Base-by-base conservation (phyloP, 345 rosid genomes). In the Capsella bursapastoris region DNA sequence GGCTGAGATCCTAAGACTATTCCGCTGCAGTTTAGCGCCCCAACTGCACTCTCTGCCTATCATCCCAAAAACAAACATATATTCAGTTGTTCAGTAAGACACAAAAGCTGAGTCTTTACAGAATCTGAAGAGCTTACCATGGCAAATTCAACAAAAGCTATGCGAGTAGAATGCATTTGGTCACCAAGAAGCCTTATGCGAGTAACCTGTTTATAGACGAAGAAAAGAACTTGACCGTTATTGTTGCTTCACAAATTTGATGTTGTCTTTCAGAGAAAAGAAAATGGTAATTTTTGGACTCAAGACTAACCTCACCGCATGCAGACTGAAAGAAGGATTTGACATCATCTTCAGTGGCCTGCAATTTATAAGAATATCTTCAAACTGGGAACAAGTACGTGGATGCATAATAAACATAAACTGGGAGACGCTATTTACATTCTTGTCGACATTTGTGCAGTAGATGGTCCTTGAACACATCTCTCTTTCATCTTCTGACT, bases 401-500 rank as follows among this genome's bases (percentile, higher is more conserved):
- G 35, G 34, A 27, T 43, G 48, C 8, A 7, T 40, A 3, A 12
- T 4, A 52, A 8, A 44, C 15, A 44, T 16, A n/a, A n/a, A 56
- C 51, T 22, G 3, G 8, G 31, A 6, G 9, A 12, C 14, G 14
- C 25, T 13, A 6, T 53, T 70, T 78, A 88, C 98, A 90, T 87
- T 87, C 77, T 86, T 92, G 80, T 88, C 98, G 7, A 92, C 86
- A 73, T 92, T 90, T 78, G 98, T 92, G 84, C 98, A 92, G 63
- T 92, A 92, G 52, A 92, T 85, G 12, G 98, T 92, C 75, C 98
- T 88, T 48, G 84, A 16, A 71, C 98, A 92, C 93, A 87, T 92
- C 80, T 92, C 96, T 40, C 95, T 85, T 77, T 92, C 98, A 84
- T 92, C 92, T 76, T 90, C 96, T 51, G 96, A 90, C 98, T 92